Base-by-base conservation (phyloP, 2,329 filamentous ascomycete genomes). In the Claviceps sp. region DNA sequence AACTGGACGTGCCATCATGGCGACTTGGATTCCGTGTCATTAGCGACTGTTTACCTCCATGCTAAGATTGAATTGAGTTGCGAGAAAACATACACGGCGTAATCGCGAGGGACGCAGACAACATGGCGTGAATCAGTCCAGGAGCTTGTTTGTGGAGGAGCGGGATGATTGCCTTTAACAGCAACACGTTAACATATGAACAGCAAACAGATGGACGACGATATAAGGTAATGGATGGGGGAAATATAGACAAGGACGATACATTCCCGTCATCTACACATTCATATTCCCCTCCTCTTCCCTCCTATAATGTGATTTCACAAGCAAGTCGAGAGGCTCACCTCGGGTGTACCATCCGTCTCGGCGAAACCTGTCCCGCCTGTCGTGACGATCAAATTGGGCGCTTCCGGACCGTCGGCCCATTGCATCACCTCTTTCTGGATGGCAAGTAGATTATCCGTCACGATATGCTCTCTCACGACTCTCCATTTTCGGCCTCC, bases 51-150 rank as follows among this genome's bases (percentile, higher is more conserved):
- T 0, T 13, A 3, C 20, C 7, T 37, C n/a, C 5, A 6, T 45
- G 24, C 4, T n/a, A 24, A 9, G 24, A 30, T 2, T 9, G 13
- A 30, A n/a, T 9, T 37, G 18, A 18, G 20, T 34, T 34, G 9
- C 7, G 37, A 3, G 37, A 6, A 38, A 43, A 41, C 86, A 72
- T 72, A 95, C 89, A 98, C 47, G 91, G 90, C 2, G 93, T 98
- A 37, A 97, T 82, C 44, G 80, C 73, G 16, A 95, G 72, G 1
- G 91, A 97, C 20, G 87, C 76, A 5, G 89, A 76, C 43, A 98
- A 74, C 91, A 98, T 98, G 57, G 83, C 89, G 69, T 98, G 90
- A n/a, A 96, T 85, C 48, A 98, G 74, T 1, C 93, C 93, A 0
- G 89, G 82, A 0, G 93, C 93, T 66, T 91, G 81, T 63, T 86